Base-by-base conservation (phyloP, 768 basidiomycete genomes). In the Lepiota brunneoincarnata region DNA sequence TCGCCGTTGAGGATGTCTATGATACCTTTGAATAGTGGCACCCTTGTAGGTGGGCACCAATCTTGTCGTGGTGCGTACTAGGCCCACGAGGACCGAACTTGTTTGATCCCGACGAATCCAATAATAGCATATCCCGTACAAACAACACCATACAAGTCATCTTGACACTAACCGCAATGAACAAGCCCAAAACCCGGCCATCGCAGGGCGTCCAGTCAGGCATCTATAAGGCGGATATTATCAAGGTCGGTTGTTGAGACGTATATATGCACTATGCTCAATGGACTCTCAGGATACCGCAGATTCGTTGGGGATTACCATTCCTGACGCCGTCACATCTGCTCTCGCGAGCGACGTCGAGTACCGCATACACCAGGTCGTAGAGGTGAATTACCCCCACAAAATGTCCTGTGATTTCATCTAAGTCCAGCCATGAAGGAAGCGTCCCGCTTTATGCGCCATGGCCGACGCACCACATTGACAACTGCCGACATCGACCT, bases 371-470 rank as follows among this genome's bases (percentile, higher is more conserved):
- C 93, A 96, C 69, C 92, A 98, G 66, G 88, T 98, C 38, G 81
- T 96, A 61, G 92, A 97, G 81, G 93, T 92, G 58, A 39, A 75
- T 49, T 24, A 21, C 20, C 20, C 35, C 21, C 21, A 24, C 35
- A 37, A 24, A 21, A 34, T 40, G 18, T 23, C 26, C 6, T 40
- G 12, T 24, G 10, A 21, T 38, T 31, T 17, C 38, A 20, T 40
- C 54, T 48, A 45, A 34, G 26, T 37, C 44, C 41, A 55, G 51
- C 18, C 24, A 51, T 59, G 38, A 72, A 95, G 89, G 96, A 98
- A 80, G 93, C 96, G 7, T 86, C 93, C 21, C 89, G 95, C 48
- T 99, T 96, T 71, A 97, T 96, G 91, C 83, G 93, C 20, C 94
- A 98, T 69, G 90, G 90, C 5, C 84, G 91, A 54, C 79, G 97